Conservation (phyloP, 73 alveolate genomes). For the Blepharisma stoltei region DNA sequence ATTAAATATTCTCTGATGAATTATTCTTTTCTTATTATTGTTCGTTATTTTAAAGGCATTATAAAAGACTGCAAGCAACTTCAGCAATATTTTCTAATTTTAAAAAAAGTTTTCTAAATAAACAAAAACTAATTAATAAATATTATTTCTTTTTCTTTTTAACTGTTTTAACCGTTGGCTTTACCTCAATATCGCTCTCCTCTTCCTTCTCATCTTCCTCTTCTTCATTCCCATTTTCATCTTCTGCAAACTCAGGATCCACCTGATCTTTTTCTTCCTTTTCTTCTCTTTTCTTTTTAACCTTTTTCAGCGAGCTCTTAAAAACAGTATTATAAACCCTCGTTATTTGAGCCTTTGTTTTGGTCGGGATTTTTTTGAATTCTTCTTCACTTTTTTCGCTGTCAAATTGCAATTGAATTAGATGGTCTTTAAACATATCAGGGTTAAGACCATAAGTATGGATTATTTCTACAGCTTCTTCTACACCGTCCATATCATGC, state of each 20-base stretch:
- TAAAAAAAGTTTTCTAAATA: no score
- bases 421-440: constrained; percentile 81
- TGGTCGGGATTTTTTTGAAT: constrained; percentile 30
- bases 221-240: constrained; percentile 18
- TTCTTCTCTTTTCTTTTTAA: constrained; percentile 26
- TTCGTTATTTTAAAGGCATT: no score
- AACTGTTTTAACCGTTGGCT: constrained; percentile 8
- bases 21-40: no score
- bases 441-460: constrained; percentile 62
- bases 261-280: not conserved
- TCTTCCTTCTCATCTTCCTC: constrained; percentile 36
- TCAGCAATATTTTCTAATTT: no score
- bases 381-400: not conserved
- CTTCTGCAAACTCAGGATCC: constrained; percentile 6
- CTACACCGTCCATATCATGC: constrained; percentile 51
- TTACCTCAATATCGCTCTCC: constrained; percentile 13
- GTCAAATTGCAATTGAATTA: constrained; percentile 50
- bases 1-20: no score
- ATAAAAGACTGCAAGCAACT: no score
- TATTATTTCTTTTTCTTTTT: constrained; percentile 17
- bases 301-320: constrained; percentile 22
- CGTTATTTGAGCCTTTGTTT: constrained; percentile 43
- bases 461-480: constrained; percentile 55
- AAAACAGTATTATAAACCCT: constrained; percentile 38
- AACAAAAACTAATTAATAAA: not conserved